Percentiles rank a stretch among this genome's conserved stretches.
phyloP scores from a whole-genome alignment of 495 filamentous ascomycete genomes.

The Saxophila tyrrhenica region DNA sequence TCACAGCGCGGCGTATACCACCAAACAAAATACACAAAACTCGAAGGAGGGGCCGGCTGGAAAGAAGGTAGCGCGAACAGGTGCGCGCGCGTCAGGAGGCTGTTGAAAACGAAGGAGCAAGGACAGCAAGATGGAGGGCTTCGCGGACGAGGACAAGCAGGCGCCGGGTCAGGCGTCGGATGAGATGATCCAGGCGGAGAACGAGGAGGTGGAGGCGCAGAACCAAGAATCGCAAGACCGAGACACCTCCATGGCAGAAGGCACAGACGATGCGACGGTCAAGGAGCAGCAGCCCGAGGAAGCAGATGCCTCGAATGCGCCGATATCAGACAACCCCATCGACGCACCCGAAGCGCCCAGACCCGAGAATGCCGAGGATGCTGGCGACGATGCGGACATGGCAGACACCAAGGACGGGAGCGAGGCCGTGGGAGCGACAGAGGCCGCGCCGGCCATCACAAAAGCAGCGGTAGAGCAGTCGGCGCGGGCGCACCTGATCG shows the following conservation, averaged over 20 bases:
- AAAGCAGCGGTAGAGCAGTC: constrained; percentile 76
- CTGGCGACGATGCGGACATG: constrained; percentile 79
- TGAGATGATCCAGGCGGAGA: constrained; percentile 14
- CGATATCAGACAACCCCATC: constrained; percentile 66
- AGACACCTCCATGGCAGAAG: constrained; percentile 19
- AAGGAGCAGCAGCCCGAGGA: not conserved
- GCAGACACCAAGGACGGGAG: constrained; percentile 40
- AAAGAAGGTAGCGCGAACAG: too few relatives aligned
- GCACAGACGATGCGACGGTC: constrained; percentile 43
- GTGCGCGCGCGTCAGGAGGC: too few relatives aligned
- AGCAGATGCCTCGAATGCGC: constrained; percentile 35
- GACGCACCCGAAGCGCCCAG: constrained; percentile 73
- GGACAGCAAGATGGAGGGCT: constrained; percentile 12
- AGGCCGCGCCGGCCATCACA: constrained; percentile 31
- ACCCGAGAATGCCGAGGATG: constrained; percentile 44
- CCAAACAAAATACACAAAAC: too few relatives aligned
- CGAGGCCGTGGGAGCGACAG: constrained; percentile 13
- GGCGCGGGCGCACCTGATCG: constrained; percentile 79
- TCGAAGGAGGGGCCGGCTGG: too few relatives aligned
- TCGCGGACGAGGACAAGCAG: constrained; percentile 16
- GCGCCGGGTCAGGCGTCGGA: constrained; percentile 17
- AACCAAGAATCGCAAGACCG: constrained; percentile 1
- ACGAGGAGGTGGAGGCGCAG: constrained; percentile 11
- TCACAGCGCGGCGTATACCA: not conserved
- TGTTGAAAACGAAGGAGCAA: not conserved